Conservation (phyloP, 192 early-diverging fungal genomes). For the Umbelopsis vinacea region DNA sequence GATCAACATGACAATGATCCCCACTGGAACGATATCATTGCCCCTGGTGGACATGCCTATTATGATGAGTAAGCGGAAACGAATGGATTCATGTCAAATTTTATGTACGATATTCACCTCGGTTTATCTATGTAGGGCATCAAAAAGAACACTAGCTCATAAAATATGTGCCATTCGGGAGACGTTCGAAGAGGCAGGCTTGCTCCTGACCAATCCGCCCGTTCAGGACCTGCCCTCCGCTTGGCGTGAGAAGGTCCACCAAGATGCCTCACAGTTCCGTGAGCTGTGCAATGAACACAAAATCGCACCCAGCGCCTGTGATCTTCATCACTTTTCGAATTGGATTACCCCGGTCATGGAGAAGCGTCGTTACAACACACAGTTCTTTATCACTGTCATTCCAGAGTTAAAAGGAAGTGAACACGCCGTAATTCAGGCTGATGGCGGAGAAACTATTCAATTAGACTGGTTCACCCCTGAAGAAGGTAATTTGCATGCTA, state of each 20-base stretch:
- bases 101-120: constrained; percentile 27
- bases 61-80: constrained; percentile 30
- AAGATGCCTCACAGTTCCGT: constrained; percentile 54
- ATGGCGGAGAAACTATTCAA: constrained; percentile 63
- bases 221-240: constrained; percentile 20
- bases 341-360: constrained; percentile 69
- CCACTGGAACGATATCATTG: constrained; percentile 27
- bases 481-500: constrained; percentile 38
- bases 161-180: constrained; percentile 74
- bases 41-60: constrained; percentile 35
- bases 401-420: constrained; percentile 43
- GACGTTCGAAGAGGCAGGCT: constrained; percentile 82
- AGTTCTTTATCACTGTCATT: constrained; percentile 67
- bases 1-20: constrained; percentile 31
- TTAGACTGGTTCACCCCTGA: constrained; percentile 73
- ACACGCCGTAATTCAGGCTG: constrained; percentile 40
- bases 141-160: constrained; percentile 35
- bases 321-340: constrained; percentile 63
- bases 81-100: constrained; percentile 20
- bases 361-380: constrained; percentile 65
- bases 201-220: constrained; percentile 57
- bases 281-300: constrained; percentile 49
- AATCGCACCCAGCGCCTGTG: constrained; percentile 46
- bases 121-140: constrained; percentile 9
- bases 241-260: constrained; percentile 58